phyloP scores from a whole-genome alignment of 2,329 filamentous ascomycete species.

The Verticillium dahliae region DNA sequence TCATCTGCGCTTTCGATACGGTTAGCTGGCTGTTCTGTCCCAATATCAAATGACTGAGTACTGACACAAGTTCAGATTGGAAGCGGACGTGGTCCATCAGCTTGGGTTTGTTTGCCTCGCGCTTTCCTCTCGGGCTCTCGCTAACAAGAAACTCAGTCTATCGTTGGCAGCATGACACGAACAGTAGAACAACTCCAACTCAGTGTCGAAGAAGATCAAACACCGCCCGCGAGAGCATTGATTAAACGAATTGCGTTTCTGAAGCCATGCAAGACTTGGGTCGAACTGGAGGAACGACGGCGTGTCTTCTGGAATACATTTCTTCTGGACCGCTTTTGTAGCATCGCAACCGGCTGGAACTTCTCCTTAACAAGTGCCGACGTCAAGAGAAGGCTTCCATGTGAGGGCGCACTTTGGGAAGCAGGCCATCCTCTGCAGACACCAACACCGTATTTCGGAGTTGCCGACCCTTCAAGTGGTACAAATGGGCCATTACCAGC shows the following conservation, averaged over 20 bases:
- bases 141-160: slow-evolving; percentile 15
- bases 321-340: slow-evolving; percentile 31
- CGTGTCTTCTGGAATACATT: slow-evolving; percentile 35
- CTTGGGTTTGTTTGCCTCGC: slow-evolving; percentile 17
- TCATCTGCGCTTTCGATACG: slow-evolving; percentile 27
- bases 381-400: slow-evolving; percentile 28
- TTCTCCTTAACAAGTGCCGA: slow-evolving; percentile 26
- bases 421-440: slow-evolving; percentile 24
- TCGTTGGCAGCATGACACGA: slow-evolving; percentile 29
- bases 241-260: slow-evolving; percentile 29
- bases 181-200: slow-evolving; percentile 31
- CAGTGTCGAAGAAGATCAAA: slow-evolving; percentile 24
- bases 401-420: slow-evolving; percentile 31
- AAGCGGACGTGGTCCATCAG: slow-evolving; percentile 21
- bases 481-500: slow-evolving; percentile 11
- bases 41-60: neutral
- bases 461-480: slow-evolving; percentile 22
- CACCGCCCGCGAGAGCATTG: slow-evolving; percentile 17
- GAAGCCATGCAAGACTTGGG: slow-evolving; percentile 21
- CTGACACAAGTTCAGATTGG: slow-evolving; percentile 18
- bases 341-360: slow-evolving; percentile 32
- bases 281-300: slow-evolving; percentile 28
- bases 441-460: slow-evolving; percentile 32
- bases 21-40: slow-evolving; percentile 7
- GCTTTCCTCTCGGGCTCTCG: neutral